A percentile compares a stretch with the other conserved stretches of the same genome.
Conservation (phyloP, 441 rosid genomes). For the Bocquillonia castaneifolia region DNA sequence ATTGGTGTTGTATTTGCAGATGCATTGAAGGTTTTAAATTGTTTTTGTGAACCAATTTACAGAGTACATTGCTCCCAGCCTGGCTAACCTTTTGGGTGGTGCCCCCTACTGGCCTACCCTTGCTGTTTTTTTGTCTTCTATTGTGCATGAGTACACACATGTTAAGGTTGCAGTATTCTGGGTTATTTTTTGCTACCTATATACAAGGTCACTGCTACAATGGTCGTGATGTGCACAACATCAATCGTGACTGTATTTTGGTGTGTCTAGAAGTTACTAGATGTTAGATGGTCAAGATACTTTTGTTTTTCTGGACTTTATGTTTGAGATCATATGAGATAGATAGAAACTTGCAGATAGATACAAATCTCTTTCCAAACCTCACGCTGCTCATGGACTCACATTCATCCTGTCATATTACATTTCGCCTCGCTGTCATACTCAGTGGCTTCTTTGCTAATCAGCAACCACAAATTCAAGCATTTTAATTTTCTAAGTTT, state of each 20-base stretch:
- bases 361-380: neutral
- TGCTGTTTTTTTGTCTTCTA: neutral
- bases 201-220: neutral
- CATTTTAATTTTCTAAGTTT: neutral
- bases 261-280: neutral
- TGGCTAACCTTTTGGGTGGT: neutral
- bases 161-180: too few species aligned
- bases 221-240: neutral
- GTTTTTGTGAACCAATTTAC: neutral
- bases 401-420: neutral
- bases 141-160: neutral
- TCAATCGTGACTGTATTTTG: neutral
- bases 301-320: neutral
- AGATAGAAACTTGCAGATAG: neutral
- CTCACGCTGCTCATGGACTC: neutral
- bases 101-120: neutral
- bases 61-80: neutral
- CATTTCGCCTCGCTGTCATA: neutral
- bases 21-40: neutral
- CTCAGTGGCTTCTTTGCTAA: neutral
- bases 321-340: neutral
- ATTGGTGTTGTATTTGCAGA: neutral
- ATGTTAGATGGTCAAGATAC: neutral
- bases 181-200: neutral
- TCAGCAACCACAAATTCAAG: neutral